These are phyloP conservation scores for Coemansia sp. DNA, from an alignment of 192 early-diverging fungal genomes.

Conservation along the genomic window DNA sequence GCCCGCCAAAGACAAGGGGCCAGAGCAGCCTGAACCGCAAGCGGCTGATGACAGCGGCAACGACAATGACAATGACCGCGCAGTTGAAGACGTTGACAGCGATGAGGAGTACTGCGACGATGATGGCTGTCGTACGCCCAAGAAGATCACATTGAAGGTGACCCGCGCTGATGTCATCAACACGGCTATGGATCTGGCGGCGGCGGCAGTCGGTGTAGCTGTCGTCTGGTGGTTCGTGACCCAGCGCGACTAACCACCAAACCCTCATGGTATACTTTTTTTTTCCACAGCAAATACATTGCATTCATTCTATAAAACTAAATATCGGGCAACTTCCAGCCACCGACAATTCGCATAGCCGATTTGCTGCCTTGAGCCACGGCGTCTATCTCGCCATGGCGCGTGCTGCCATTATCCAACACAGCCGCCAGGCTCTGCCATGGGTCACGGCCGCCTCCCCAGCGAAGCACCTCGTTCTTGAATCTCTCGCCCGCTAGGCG, in stretches of 20 bases:
- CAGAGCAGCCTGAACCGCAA: neutral
- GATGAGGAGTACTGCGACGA: conserved; percentile 53
- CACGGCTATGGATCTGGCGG: conserved; percentile 34
- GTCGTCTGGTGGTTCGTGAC: conserved; percentile 45
- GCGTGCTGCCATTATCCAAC: conserved; percentile 53
- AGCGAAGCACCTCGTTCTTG: conserved; percentile 72
- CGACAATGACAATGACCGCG: conserved; percentile 12
- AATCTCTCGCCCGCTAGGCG: conserved; percentile 66
- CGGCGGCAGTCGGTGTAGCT: conserved; percentile 35
- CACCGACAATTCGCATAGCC: conserved; percentile 72
- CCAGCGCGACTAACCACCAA: conserved; percentile 1
- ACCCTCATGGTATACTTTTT: neutral
- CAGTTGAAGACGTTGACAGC: conserved; percentile 47
- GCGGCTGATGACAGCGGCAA: conserved; percentile 23
- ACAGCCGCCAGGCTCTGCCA: conserved; percentile 74
- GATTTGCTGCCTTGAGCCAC: conserved; percentile 59
- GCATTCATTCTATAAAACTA: conserved; percentile 15
- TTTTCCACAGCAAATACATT: neutral
- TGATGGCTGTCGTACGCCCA: conserved; percentile 35
- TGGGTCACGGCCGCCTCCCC: conserved; percentile 93
- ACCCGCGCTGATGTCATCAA: conserved; percentile 39
- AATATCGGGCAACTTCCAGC: conserved; percentile 59
- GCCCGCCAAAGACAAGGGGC: conserved; percentile 4
- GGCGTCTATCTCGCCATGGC: conserved; percentile 34
- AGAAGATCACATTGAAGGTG: conserved; percentile 41